Evolutionary conservation across 2,329 filamentous ascomycete genomes (phyloP), one percentile per base, ranked within the genome.

Genomic region (Didymella exigua): DNA sequence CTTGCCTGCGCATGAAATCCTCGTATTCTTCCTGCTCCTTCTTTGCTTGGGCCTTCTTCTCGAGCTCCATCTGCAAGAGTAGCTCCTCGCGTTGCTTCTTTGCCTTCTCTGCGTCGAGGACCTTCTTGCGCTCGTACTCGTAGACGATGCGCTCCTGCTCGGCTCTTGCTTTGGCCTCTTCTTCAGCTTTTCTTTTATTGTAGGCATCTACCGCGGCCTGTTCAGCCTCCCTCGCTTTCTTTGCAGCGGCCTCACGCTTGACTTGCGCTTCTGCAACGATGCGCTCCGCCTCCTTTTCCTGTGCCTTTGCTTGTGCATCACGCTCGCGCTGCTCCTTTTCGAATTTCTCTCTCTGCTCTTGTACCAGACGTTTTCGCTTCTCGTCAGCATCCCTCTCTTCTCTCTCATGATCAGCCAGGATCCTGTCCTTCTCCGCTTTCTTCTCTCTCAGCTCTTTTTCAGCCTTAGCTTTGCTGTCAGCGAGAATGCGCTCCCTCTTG

Each of bases 21-120:
- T 80, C 74, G 31, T 69, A 72, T 56, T 80, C 75, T 54, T 75
- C 72, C 59, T 76, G 75, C 45, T 79, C 77, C 56, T 76, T 75
- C 23, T 71, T 67, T 54, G 77, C 73, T 58, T 75, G 71, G 43
- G 70, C 67, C 49, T 75, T 73, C 47, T 77, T 71, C 54, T 78
- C 75, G 2, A 75, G 69, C 49, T 73, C 69, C 24, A 78, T 67
- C 43, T 78, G 72, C 46, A 74, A 67, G 10, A 76, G 62, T 6
- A 77, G 61, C 36, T 72, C 71, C 46, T 77, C 72, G 23, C 72
- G 69, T 21, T 70, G 64, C 33, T 70, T 65, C 52, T 73, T 71
- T 47, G 69, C 73, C 45, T 75, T 73, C 29, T 72, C 71, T 1
- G 71, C 74, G 31, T 76, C 73, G 13, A 68, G 59, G 3, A 67